These are phyloP conservation scores for Fusarium floridanum DNA, from an alignment of 2,329 filamentous ascomycete species.

Conservation along the genomic window DNA sequence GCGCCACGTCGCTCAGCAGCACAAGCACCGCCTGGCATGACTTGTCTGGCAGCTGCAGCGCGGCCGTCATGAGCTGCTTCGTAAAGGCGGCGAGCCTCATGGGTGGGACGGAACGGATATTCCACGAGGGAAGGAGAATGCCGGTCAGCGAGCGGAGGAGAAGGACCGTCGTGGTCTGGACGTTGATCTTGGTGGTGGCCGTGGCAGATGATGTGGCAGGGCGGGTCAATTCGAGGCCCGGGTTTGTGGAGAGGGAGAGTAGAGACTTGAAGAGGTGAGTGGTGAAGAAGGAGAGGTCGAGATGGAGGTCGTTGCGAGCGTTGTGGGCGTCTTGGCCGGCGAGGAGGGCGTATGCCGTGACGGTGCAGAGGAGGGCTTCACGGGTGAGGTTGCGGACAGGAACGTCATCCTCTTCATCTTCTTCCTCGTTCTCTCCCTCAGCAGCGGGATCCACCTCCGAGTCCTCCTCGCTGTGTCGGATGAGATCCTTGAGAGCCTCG, in stretches of 20 bases:
- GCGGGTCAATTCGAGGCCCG: slow-evolving; percentile 84
- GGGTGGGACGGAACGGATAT: slow-evolving; percentile 81
- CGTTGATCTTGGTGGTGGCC: slow-evolving; percentile 80
- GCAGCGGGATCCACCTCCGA: slow-evolving; percentile 59
- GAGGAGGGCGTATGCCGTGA: slow-evolving; percentile 95
- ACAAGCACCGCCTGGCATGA: slow-evolving; percentile 84
- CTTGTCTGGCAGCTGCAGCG: slow-evolving; percentile 91
- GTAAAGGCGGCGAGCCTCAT: slow-evolving; percentile 90
- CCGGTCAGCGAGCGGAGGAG: slow-evolving; percentile 88
- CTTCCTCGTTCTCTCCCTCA: slow-evolving; percentile 60
- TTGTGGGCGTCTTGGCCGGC: slow-evolving; percentile 94
- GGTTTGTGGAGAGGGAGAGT: slow-evolving; percentile 80
- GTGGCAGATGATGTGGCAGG: slow-evolving; percentile 56
- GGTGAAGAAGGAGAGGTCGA: slow-evolving; percentile 96
- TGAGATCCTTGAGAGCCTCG: slow-evolving; percentile 93
- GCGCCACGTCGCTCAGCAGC: slow-evolving; percentile 81
- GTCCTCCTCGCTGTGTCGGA: slow-evolving; percentile 77
- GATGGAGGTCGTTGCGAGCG: slow-evolving; percentile 82
- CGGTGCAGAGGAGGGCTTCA: slow-evolving; percentile 92
- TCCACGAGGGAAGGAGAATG: slow-evolving; percentile 81
- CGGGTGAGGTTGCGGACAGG: slow-evolving; percentile 80
- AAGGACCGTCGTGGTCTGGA: slow-evolving; percentile 93
- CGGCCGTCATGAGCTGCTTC: slow-evolving; percentile 87
- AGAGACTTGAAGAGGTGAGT: slow-evolving; percentile 92
- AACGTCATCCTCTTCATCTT: slow-evolving; percentile 58